Percentiles rank a stretch among this genome's conserved stretches.
Evolutionary conservation across 192 early-diverging fungal genomes (phyloP).

Genomic region (Podochytrium sp.): DNA sequence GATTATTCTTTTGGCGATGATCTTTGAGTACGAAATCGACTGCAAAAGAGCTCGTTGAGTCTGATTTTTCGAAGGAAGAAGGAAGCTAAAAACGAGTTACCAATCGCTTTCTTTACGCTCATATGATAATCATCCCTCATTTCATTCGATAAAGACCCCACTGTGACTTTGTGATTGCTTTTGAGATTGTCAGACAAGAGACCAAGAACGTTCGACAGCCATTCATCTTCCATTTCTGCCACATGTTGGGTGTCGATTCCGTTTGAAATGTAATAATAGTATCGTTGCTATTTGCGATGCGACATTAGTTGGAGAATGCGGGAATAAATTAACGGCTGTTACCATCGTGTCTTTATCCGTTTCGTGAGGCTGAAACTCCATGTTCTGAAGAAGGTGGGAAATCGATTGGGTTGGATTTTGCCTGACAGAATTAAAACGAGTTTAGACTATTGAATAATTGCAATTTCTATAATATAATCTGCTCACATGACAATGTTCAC

Average conservation of each 20-base stretch:
- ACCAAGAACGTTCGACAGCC: conserved; percentile 60
- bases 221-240: conserved; percentile 64
- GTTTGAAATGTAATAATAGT: conserved; percentile 70
- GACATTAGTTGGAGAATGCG: neutral
- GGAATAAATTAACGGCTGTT: neutral
- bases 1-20: conserved; percentile 56
- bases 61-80: neutral
- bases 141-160: conserved; percentile 52
- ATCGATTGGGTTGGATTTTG: conserved; percentile 44
- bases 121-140: conserved; percentile 71
- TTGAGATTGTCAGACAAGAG: conserved; percentile 53
- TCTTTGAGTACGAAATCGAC: conserved; percentile 72
- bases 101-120: conserved; percentile 70
- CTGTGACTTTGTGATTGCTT: conserved; percentile 38
- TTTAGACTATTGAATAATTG: neutral
- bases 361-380: conserved; percentile 19
- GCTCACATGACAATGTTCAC: conserved; percentile 65
- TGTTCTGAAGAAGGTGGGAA: neutral
- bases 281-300: conserved; percentile 54
- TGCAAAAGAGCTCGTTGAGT: conserved; percentile 1
- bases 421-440: conserved; percentile 15
- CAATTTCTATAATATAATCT: no score
- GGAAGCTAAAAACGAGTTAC: conserved; percentile 23
- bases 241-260: conserved; percentile 67
- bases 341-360: conserved; percentile 40